Base-by-base conservation (phyloP, 2,329 filamentous ascomycete genomes). In the Ampelomyces quisqualis region DNA sequence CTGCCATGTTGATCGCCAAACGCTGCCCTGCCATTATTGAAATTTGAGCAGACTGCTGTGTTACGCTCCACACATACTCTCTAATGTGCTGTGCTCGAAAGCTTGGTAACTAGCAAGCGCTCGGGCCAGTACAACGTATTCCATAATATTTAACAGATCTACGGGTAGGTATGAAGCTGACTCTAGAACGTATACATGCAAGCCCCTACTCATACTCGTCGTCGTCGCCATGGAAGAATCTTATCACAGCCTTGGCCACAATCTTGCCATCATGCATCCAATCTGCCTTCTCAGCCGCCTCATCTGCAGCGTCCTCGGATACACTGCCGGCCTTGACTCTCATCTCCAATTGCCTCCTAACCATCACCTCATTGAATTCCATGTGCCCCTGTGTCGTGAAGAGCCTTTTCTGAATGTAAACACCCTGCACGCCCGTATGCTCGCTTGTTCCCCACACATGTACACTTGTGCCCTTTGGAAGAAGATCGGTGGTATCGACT, bases 391-490 rank as follows among this genome's bases (percentile, higher is more conserved):
- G 73, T 3, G 62, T 70, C 1, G 73, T 73, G 40, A 76, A 75
- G n/a, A 75, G 41, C 13, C 72, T 54, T 38, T 70, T 69, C 10
- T 55, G 56, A 18, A 76, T 69, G 43, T 75, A 76, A 15, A 75
- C 49, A 0, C 72, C 72, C 45, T 76, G 73, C 1, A 75, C 64
- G 7, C 61, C 54, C 0, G 71, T 74, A 42, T 73, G 69, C 7
- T 70, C 68, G n/a, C 67, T 71, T 14, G 58, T 67, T 2, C 70
- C 73, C 72, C 73, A 75, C 28, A 78, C 70, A 21, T 77, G 68
- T 1, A 82, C 70, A 23, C 72, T 68, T 0, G 70, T 67, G 3
- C 62, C 67, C 0, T 64, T 4, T 36, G 65, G 26, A 2, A 64
- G 27, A 17, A 63, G 30, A 8, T 55, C 40, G 0, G 54, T 57